Evolutionary conservation across 495 filamentous ascomycete species (phyloP).

Genomic region (Cudoniella acicularis): DNA sequence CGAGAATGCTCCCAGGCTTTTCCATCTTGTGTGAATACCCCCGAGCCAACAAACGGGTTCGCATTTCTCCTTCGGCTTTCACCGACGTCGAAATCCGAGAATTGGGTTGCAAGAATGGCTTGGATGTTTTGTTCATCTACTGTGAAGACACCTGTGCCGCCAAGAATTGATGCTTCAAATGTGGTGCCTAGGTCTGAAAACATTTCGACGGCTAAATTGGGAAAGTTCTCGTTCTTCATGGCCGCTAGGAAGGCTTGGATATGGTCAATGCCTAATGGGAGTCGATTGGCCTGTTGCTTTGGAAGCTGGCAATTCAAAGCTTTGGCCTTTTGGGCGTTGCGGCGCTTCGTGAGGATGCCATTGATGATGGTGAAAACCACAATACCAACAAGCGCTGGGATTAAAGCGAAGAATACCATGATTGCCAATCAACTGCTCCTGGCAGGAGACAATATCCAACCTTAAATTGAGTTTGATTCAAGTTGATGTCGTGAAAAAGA

Average conservation of each 20-base stretch:
- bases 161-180: constrained; percentile 28
- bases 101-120: constrained; percentile 51
- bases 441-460: no score
- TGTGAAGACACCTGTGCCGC: constrained; percentile 37
- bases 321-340: constrained; percentile 23
- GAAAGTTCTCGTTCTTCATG: constrained; percentile 26
- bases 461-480: no score
- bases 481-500: no score
- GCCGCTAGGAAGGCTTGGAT: constrained; percentile 21
- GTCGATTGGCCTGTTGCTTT: constrained; percentile 26
- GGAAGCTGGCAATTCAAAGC: constrained; percentile 26
- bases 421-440: no score
- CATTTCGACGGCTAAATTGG: constrained; percentile 24
- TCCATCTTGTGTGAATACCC: constrained; percentile 49
- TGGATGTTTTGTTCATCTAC: constrained; percentile 53
- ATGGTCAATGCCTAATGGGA: constrained; percentile 24
- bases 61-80: constrained; percentile 30
- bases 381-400: no score
- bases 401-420: no score
- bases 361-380: neutral
- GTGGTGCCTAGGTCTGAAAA: constrained; percentile 28
- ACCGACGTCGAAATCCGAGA: constrained; percentile 47
- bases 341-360: neutral
- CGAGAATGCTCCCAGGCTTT: constrained; percentile 43
- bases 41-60: constrained; percentile 40